Base-by-base conservation (phyloP, 441 rosid genomes). In the Erodium chrysanthum region DNA sequence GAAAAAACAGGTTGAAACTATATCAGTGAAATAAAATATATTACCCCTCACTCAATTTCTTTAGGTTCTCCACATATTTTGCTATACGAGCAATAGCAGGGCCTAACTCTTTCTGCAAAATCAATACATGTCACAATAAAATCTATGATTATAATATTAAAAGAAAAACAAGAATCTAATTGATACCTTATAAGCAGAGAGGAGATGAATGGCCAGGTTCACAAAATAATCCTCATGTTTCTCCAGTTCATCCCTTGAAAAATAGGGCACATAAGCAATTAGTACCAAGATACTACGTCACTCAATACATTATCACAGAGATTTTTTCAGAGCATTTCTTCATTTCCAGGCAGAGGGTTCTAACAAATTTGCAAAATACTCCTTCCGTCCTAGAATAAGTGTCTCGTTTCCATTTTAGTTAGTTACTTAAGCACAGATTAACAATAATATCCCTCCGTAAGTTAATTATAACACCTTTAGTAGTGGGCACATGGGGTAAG, bases 61-160 rank as follows among this genome's bases (percentile, higher is more conserved):
- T 95, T 72, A 95, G 81, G 80, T 90, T 91, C 80, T 91, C 95
- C 72, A 87, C 99, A 84, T 84, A 88, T 74, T 84, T 90, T 60
- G 72, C 88, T 62, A 95, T 85, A 29, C 86, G 91, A 67, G 74
- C 68, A 67, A 95, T 76, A 65, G 89, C 74, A 78, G 97, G 96
- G 73, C 78, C 80, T 84, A 95, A 79, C 79, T 87, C 90, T 79
- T 87, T 84, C 99, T 95, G 91, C 73, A 73, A 40, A 80, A 74
- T 17, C 23, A 52, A 52, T 52, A 52, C 23, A 33, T 23, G 63
- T 31, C 3, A 52, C 59, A 52, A 52, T 52, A 18, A 52, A 5
- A 52, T 52, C 9, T 52, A 52, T 18, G 18, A n/a, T 1, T 52
- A 52, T 17, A 17, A 18, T 5, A 11, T 18, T 18, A 17, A 17